Percentiles rank a stretch among this genome's conserved stretches.
Evolutionary conservation across 2,329 filamentous ascomycete genomes (phyloP).

Genomic region (Nemania bipapillata): DNA sequence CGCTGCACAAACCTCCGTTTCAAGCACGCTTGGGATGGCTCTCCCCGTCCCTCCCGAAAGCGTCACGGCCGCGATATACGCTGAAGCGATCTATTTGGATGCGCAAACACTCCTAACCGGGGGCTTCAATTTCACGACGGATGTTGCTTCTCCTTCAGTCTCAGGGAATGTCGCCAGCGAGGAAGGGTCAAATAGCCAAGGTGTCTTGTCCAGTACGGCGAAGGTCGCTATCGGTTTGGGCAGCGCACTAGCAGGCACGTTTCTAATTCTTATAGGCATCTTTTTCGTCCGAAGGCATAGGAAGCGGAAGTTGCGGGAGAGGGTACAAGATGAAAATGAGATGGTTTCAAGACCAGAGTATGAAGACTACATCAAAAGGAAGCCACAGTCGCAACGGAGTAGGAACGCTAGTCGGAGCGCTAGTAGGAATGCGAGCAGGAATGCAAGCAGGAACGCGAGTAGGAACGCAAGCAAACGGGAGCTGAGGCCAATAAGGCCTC

Average conservation of each 20-base stretch:
- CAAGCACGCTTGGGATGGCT: neutral
- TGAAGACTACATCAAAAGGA: neutral
- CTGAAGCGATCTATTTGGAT: slow-evolving; percentile 13
- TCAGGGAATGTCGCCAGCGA: neutral
- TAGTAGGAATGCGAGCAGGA: neutral
- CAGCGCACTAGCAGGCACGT: neutral
- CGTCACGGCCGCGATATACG: neutral
- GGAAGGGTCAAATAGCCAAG: neutral
- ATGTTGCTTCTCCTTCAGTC: neutral
- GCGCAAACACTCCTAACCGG: neutral
- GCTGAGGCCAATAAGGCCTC: neutral
- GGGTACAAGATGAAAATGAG: neutral
- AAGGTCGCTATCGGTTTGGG: slow-evolving; percentile 15
- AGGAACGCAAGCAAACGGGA: neutral
- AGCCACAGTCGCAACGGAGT: neutral
- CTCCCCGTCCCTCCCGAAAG: neutral
- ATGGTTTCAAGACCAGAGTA: neutral
- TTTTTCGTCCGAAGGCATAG: slow-evolving; percentile 11
- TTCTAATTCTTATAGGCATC: slow-evolving; percentile 6
- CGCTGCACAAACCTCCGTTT: neutral
- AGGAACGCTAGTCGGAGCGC: neutral
- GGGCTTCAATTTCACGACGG: neutral
- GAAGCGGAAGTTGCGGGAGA: neutral
- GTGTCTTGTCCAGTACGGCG: neutral
- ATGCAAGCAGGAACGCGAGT: neutral